Evolutionary conservation across 345 rosid genomes (phyloP).

Genomic region (Eucalyptus camaldulensis): DNA sequence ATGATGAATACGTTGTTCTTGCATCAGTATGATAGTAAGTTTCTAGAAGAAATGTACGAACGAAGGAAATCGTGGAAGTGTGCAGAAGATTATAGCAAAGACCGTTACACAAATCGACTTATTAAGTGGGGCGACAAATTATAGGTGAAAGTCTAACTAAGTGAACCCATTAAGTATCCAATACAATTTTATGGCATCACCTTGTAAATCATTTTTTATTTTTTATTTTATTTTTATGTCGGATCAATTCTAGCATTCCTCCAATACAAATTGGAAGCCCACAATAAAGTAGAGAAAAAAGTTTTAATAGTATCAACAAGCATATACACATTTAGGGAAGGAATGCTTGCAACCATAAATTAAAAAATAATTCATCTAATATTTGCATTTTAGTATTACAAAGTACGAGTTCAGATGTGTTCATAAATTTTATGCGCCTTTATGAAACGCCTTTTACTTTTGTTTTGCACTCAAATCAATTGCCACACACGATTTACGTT

Average conservation of each 20-base stretch:
- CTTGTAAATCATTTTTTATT: neutral
- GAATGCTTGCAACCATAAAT: neutral
- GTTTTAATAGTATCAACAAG: neutral
- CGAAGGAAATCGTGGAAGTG: neutral
- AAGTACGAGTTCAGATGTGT: neutral
- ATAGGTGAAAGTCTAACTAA: neutral
- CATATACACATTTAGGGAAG: neutral
- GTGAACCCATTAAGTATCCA: neutral
- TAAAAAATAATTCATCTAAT: neutral
- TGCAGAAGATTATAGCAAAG: neutral
- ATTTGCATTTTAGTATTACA: neutral
- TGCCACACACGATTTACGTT: neutral
- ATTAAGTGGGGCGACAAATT: neutral
- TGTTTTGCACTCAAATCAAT: neutral
- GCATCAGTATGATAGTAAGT: neutral
- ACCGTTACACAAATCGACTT: neutral
- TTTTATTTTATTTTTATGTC: neutral
- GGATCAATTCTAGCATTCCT: neutral
- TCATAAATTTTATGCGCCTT: neutral
- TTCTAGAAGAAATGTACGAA: neutral
- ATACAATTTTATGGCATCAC: neutral
- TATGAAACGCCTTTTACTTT: neutral
- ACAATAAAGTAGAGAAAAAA: neutral
- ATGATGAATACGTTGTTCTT: neutral
- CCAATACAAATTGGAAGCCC: neutral